phyloP scores from a whole-genome alignment of 78 protist genomes.

The Planoprotostelium fungivorum region DNA sequence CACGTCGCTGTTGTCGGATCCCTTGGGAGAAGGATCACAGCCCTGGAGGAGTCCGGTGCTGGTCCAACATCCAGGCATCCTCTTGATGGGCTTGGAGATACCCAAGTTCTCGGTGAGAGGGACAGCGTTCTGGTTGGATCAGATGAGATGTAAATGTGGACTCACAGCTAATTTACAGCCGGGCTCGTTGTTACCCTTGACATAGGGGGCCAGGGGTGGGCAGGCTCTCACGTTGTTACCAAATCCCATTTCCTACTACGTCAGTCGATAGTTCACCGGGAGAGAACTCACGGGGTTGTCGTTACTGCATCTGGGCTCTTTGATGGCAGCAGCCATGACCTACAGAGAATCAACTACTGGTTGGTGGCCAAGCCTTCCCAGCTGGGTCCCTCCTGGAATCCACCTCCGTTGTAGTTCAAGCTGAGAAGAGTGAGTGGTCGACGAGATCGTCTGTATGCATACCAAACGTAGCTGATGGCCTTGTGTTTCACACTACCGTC shows the following conservation, averaged over 20 bases:
- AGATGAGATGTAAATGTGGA: neutral
- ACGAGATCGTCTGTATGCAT: neutral
- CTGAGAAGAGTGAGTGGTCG: neutral
- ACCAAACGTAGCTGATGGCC: neutral
- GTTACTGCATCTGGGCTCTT: neutral
- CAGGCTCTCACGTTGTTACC: neutral
- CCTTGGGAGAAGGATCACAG: neutral
- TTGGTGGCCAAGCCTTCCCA: neutral
- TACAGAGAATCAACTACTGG: too few relatives aligned
- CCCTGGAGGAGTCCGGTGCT: neutral
- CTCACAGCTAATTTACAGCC: neutral
- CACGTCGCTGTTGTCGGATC: neutral
- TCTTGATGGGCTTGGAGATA: neutral
- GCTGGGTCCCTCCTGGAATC: neutral
- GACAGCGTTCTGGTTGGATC: neutral
- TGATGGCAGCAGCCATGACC: neutral
- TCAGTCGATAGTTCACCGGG: too few relatives aligned
- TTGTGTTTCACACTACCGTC: neutral
- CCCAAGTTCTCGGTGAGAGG: neutral
- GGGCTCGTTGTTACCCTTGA: neutral
- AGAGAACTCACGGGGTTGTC: too few relatives aligned
- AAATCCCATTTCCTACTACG: neutral
- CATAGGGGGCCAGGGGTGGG: neutral
- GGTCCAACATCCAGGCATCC: neutral
- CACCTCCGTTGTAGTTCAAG: neutral